Conservation (phyloP, 345 rosid species). For the Citrus mangshanensis region DNA sequence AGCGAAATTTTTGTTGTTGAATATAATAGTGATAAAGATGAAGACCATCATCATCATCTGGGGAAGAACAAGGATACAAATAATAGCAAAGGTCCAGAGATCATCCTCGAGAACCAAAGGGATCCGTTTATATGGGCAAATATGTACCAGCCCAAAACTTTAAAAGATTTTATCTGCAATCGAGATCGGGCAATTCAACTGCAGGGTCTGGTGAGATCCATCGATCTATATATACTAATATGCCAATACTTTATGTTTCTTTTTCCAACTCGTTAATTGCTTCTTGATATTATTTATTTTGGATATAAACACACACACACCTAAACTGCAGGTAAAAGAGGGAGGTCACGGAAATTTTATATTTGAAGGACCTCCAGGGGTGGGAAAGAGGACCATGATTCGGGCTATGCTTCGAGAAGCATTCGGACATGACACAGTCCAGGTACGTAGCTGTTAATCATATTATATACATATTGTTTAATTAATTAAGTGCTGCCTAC, state of each 20-base stretch:
- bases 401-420: constrained; percentile 53
- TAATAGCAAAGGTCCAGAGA: neutral
- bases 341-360: constrained; percentile 39
- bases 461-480: no score
- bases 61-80: neutral
- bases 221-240: no score
- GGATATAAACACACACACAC: no score
- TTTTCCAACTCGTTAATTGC: no score
- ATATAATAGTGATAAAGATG: neutral
- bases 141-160: constrained; percentile 43
- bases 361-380: constrained; percentile 64
- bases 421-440: constrained; percentile 40
- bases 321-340: neutral
- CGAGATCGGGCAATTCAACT: constrained; percentile 35
- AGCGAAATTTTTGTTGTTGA: neutral
- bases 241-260: no score
- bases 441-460: constrained; percentile 20
- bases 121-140: constrained; percentile 40
- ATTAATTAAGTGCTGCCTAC: neutral
- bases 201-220: constrained; percentile 29
- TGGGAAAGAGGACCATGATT: constrained; percentile 66
- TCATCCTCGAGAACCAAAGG: neutral
- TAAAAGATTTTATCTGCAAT: constrained; percentile 57
- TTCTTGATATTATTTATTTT: neutral
- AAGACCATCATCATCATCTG: no score